Conservation (phyloP, 352 stramenopile genomes). For the Phytophthora sp. region DNA sequence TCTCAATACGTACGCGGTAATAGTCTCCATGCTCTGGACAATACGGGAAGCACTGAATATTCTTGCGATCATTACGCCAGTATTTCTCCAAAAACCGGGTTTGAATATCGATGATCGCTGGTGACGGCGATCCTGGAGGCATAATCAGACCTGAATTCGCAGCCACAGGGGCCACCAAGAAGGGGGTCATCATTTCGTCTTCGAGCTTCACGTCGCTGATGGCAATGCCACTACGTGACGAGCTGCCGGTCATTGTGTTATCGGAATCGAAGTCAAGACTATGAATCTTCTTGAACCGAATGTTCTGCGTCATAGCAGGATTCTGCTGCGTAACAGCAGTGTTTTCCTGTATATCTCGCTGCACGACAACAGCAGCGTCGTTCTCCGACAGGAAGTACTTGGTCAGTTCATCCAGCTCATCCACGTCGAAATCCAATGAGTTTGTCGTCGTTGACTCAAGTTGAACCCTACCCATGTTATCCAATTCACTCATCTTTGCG, state of each 20-base stretch:
- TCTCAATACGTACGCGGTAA: constrained; percentile 88
- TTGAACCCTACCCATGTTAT: constrained; percentile 12
- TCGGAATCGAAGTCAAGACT: constrained; percentile 77
- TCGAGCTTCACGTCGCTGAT: constrained; percentile 39
- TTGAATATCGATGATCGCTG: constrained; percentile 74
- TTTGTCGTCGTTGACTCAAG: constrained; percentile 48
- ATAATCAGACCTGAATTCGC: constrained; percentile 16
- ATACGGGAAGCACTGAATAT: constrained; percentile 92
- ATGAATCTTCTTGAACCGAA: constrained; percentile 71
- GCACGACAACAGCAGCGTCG: constrained; percentile 39
- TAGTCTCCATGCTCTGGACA: constrained; percentile 91
- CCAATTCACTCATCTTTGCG: constrained; percentile 32
- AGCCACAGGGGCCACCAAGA: constrained; percentile 40
- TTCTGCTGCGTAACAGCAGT: constrained; percentile 16
- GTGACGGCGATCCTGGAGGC: constrained; percentile 27
- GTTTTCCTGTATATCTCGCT: constrained; percentile 40
- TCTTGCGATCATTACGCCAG: constrained; percentile 93
- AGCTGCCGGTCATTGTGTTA: constrained; percentile 39
- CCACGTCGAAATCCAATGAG: constrained; percentile 68
- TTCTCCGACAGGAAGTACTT: constrained; percentile 76
- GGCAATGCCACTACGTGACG: constrained; percentile 22
- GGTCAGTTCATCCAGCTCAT: constrained; percentile 78
- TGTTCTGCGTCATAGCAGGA: constrained; percentile 5
- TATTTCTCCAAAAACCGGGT: constrained; percentile 90
- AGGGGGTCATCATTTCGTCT: constrained; percentile 57